These are phyloP conservation scores for Phytophthora macrochlamydospora DNA, from an alignment of 352 stramenopile genomes.

Conservation along the genomic window DNA sequence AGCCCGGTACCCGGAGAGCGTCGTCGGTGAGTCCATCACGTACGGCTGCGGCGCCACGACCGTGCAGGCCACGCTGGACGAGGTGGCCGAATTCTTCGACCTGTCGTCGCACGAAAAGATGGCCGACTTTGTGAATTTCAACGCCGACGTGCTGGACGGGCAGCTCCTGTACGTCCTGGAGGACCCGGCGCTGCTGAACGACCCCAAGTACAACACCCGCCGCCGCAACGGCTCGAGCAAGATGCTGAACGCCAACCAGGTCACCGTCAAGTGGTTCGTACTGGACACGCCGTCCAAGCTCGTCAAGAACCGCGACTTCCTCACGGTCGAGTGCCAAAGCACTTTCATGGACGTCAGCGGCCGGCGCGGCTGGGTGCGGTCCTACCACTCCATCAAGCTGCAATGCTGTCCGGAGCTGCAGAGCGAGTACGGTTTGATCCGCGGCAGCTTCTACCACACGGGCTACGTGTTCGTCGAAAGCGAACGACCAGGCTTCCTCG, in stretches of 20 bases:
- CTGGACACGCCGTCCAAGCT: constrained; percentile 60
- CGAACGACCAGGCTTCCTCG: constrained; percentile 58
- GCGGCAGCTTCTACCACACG: constrained; percentile 72
- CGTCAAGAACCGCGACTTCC: constrained; percentile 73
- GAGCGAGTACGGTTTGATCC: constrained; percentile 51
- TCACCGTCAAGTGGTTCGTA: constrained; percentile 72
- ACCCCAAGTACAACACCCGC: constrained; percentile 28
- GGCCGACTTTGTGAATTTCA: constrained; percentile 44
- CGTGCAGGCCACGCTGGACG: constrained; percentile 64
- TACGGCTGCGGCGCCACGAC: constrained; percentile 66
- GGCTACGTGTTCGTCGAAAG: constrained; percentile 79
- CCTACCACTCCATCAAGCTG: constrained; percentile 74
- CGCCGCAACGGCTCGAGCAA: constrained; percentile 25
- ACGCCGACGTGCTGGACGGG: constrained; percentile 57
- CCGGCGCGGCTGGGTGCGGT: constrained; percentile 69
- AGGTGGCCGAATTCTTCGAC: constrained; percentile 77
- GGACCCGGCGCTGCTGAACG: constrained; percentile 33
- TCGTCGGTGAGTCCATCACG: constrained; percentile 49
- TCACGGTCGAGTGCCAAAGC: constrained; percentile 80
- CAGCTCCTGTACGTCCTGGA: constrained; percentile 69
- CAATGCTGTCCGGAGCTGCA: constrained; percentile 63
- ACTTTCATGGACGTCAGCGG: constrained; percentile 66
- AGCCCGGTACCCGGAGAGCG: constrained; percentile 45
- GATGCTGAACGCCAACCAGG: constrained; percentile 58
- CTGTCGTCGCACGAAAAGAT: constrained; percentile 59